phyloP scores from a whole-genome alignment of 441 rosid genomes.

The Viola pubescens region DNA sequence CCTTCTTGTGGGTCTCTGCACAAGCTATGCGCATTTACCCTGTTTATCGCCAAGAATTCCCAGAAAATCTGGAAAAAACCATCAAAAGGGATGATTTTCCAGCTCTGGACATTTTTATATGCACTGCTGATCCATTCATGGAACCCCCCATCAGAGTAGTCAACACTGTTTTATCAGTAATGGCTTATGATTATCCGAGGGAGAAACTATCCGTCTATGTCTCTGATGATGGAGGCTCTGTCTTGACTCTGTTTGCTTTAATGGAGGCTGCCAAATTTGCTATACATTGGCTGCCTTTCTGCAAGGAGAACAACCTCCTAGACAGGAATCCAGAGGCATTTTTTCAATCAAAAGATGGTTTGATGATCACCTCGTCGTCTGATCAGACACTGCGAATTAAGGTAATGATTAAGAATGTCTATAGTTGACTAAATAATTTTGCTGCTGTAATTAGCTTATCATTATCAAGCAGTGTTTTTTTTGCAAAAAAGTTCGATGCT shows the following conservation, averaged over 20 bases:
- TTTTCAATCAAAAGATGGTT: conserved; percentile 23
- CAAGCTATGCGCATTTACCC: conserved; percentile 35
- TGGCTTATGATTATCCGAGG: conserved; percentile 72
- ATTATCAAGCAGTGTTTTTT: too few relatives aligned
- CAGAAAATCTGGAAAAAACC: conserved; percentile 29
- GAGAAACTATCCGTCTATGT: conserved; percentile 53
- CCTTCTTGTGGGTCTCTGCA: conserved; percentile 51
- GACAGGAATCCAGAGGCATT: conserved; percentile 37
- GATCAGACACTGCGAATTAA: conserved; percentile 33
- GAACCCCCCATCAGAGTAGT: conserved; percentile 72
- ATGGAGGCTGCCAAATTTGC: conserved; percentile 59
- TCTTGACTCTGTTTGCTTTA: conserved; percentile 48
- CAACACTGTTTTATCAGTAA: conserved; percentile 61
- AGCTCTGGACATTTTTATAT: conserved; percentile 43
- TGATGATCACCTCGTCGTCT: background rate
- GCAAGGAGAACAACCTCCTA: conserved; percentile 19
- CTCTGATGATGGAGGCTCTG: conserved; percentile 59
- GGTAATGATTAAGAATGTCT: conserved; percentile 25
- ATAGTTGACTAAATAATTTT: too few relatives aligned
- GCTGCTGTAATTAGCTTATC: too few relatives aligned
- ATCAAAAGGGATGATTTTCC: conserved; percentile 28
- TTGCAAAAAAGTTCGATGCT: too few relatives aligned
- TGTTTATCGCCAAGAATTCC: conserved; percentile 37
- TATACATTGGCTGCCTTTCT: conserved; percentile 46
- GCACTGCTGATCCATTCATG: conserved; percentile 88